Conservation (phyloP, 176 grass and related monocot genomes). For the Triticum monococcum region DNA sequence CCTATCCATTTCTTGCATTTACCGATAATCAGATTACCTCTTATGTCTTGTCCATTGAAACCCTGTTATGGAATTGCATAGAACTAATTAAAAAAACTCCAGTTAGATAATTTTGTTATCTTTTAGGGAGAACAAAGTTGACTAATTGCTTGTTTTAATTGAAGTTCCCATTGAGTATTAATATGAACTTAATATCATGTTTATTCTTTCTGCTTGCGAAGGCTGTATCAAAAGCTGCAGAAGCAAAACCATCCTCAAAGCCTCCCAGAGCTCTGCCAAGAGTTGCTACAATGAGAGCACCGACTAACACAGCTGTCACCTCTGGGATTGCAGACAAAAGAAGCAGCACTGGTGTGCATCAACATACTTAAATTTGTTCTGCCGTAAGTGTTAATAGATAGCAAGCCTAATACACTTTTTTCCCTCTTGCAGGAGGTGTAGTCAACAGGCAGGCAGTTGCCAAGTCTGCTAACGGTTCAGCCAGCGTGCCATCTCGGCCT, state of each 20-base stretch:
- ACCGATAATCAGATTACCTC: background rate
- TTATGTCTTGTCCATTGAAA: background rate
- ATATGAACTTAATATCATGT: background rate
- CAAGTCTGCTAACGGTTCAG: constrained; percentile 37
- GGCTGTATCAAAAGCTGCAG: constrained; percentile 31
- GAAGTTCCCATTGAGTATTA: background rate
- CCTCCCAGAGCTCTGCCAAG: constrained; percentile 63
- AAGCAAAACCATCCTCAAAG: constrained; percentile 51
- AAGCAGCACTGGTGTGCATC: constrained; percentile 62
- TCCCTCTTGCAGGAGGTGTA: constrained; percentile 46
- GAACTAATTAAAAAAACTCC: background rate
- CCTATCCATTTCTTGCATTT: background rate
- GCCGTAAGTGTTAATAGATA: background rate
- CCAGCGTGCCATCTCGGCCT: constrained; percentile 10
- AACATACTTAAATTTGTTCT: background rate
- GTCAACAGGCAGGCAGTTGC: constrained; percentile 34
- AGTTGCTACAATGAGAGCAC: constrained; percentile 46
- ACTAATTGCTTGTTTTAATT: constrained; percentile 14
- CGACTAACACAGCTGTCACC: constrained; percentile 29
- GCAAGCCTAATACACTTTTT: background rate
- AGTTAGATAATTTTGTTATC: background rate
- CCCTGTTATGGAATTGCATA: background rate
- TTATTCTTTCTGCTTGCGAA: constrained; percentile 27
- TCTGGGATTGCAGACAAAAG: constrained; percentile 47
- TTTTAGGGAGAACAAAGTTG: background rate